Conservation (phyloP, 192 early-diverging fungal species). For the Backusella morwellensis region DNA sequence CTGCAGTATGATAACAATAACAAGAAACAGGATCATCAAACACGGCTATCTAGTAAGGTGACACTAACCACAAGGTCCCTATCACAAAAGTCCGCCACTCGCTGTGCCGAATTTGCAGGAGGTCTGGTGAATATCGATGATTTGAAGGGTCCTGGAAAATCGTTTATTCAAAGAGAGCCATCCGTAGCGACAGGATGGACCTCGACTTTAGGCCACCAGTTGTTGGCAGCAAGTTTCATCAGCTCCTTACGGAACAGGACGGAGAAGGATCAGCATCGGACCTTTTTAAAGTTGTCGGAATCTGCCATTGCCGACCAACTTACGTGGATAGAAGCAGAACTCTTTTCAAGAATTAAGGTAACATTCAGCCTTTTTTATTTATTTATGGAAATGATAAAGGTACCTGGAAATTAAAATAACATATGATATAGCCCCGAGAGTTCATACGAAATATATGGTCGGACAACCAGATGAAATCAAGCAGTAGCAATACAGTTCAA, state of each 20-base stretch:
- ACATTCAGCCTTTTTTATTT: not conserved
- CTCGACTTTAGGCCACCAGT: constrained; percentile 1
- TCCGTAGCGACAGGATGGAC: constrained; percentile 1
- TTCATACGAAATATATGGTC: constrained; percentile 11
- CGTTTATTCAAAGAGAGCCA: not conserved
- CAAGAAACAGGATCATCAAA: not conserved
- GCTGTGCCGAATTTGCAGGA: constrained; percentile 16
- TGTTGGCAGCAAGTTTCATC: constrained; percentile 8
- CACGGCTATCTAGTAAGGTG: not conserved
- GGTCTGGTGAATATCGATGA: constrained; percentile 17
- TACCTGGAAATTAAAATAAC: not conserved
- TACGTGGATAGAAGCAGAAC: constrained; percentile 59
- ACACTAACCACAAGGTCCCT: not conserved
- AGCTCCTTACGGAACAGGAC: constrained; percentile 6
- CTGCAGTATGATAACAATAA: not conserved
- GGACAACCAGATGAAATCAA: not conserved
- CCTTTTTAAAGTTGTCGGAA: constrained; percentile 16
- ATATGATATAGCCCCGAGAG: not conserved
- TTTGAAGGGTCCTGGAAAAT: not conserved
- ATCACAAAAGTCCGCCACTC: not conserved
- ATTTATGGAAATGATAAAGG: not conserved
- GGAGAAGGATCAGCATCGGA: constrained; percentile 14
- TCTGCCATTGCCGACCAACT: constrained; percentile 62
- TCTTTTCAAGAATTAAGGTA: constrained; percentile 56
- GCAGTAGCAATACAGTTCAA: constrained; percentile 35